These are phyloP conservation scores for Bolboschoenoplectus hybrid DNA, from an alignment of 202 grass and related monocot species.

Conservation along the genomic window DNA sequence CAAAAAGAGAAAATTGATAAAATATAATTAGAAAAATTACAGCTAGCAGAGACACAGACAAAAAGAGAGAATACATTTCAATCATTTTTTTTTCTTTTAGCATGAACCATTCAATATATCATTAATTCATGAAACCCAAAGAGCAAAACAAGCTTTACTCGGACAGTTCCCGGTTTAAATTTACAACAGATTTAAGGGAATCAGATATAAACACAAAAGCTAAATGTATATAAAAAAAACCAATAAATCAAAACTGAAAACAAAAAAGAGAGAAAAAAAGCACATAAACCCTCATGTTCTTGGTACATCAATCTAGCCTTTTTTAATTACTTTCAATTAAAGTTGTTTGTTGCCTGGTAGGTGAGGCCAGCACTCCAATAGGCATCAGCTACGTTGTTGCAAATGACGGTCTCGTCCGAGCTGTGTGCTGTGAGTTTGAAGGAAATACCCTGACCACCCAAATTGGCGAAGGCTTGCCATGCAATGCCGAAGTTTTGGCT, in stretches of 20 bases:
- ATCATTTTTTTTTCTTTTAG: too few relatives aligned
- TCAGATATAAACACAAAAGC: conserved; percentile 9
- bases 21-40: not conserved
- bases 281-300: conserved; percentile 1
- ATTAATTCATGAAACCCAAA: conserved; percentile 7
- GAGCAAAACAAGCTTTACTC: conserved; percentile 16
- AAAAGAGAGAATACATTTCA: not conserved
- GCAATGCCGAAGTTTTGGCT: conserved; percentile 42
- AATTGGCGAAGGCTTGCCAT: conserved; percentile 37
- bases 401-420: conserved; percentile 15
- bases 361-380: conserved; percentile 37
- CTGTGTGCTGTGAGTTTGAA: conserved; percentile 37
- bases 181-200: conserved; percentile 22
- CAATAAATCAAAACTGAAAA: conserved; percentile 6
- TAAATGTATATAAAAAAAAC: conserved; percentile 22
- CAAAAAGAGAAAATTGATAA: not conserved
- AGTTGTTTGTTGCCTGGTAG: conserved; percentile 46
- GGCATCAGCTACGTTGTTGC: conserved; percentile 26
- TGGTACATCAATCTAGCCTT: conserved; percentile 25
- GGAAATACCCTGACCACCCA: conserved; percentile 39
- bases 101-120: not conserved
- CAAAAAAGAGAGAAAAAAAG: not conserved
- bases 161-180: conserved; percentile 8
- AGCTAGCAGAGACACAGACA: not conserved
- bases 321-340: not conserved